Base-by-base conservation (phyloP, 768 basidiomycete species). In the Filobasidium floriforme region DNA sequence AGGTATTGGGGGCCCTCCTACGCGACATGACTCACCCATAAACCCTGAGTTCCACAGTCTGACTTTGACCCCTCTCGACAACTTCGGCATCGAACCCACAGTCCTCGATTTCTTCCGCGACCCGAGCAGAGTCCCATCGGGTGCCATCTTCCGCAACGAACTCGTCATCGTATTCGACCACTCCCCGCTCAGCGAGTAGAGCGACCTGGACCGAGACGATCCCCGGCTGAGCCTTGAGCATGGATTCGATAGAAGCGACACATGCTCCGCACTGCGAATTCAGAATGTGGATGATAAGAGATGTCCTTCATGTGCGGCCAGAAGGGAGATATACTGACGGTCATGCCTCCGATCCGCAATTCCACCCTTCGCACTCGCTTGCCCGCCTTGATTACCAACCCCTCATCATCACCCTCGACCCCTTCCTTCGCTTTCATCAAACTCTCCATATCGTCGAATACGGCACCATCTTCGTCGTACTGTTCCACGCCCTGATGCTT, bases 171-270 rank as follows among this genome's bases (percentile, higher is more conserved):
- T 88, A 99, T 76, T 94, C 92, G 69, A 99, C 81, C 55, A 90
- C 84, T 3, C 87, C 94, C 15, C 94, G 87, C 78, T 99, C 94
- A 14, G 96, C 91, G 28, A 99, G 84, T n/a, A 99, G 83, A 26
- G 93, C 93, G n/a, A 99, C 92, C 75, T 92, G 91, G 68, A 96
- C 80, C 12, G 88, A 89, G 68, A 86, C 80, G 60, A 99, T 92
- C n/a, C 96, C 96, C n/a, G 85, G 80, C 76, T 93, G 90, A 19
- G 22, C 43, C 18, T 67, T 60, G n/a, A 80, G 69, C 55, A 73
- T 71, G 3, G 62, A 63, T 66, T 80, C 79, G 63, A 80, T 79
- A 7, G 74, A 68, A 1, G 78, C 76, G 12, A 80, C 79, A 67
- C 79, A 80, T 22, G 79, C 79, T 10, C 79, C 79, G 68, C 79